phyloP scores from a whole-genome alignment of 352 stramenopile species.

The Aphanomyces invadans region DNA sequence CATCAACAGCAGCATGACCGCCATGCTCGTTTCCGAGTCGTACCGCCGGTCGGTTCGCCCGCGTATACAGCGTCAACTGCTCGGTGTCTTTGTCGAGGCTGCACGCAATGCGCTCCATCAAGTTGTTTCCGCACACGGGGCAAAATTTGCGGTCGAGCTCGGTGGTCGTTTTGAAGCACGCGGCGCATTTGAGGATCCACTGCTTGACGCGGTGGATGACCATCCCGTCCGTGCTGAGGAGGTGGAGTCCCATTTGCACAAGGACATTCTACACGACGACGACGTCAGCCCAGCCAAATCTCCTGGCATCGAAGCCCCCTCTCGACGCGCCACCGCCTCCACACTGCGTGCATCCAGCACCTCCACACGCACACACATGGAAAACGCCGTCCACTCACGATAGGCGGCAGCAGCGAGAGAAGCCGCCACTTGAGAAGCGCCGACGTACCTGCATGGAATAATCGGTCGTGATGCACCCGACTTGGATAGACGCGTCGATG shows the following conservation, averaged over 20 bases:
- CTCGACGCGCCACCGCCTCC: too few species aligned
- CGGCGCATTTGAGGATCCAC: constrained; percentile 96
- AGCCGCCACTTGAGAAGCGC: neutral
- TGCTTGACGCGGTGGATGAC: constrained; percentile 84
- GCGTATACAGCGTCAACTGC: constrained; percentile 81
- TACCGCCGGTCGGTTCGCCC: constrained; percentile 55
- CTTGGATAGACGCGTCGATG: constrained; percentile 41
- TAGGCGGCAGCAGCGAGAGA: too few species aligned
- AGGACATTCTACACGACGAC: constrained; percentile 52
- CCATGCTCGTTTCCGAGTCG: too few species aligned
- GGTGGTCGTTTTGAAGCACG: constrained; percentile 93
- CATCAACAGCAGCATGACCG: neutral
- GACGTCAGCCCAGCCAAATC: too few species aligned
- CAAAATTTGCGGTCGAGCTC: constrained; percentile 95
- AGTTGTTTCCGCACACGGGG: constrained; percentile 92
- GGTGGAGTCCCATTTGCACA: constrained; percentile 80
- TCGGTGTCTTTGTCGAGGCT: constrained; percentile 89
- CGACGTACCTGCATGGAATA: constrained; percentile 66
- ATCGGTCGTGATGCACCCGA: constrained; percentile 83
- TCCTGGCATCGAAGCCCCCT: too few species aligned
- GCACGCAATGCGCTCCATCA: constrained; percentile 92
- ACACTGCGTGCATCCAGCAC: too few species aligned
- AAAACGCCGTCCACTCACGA: too few species aligned
- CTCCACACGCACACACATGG: too few species aligned
- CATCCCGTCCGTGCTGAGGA: constrained; percentile 77